These are phyloP conservation scores for Pyrrhoderma lamaoense DNA, from an alignment of 1,284 basidiomycete genomes.

Conservation along the genomic window DNA sequence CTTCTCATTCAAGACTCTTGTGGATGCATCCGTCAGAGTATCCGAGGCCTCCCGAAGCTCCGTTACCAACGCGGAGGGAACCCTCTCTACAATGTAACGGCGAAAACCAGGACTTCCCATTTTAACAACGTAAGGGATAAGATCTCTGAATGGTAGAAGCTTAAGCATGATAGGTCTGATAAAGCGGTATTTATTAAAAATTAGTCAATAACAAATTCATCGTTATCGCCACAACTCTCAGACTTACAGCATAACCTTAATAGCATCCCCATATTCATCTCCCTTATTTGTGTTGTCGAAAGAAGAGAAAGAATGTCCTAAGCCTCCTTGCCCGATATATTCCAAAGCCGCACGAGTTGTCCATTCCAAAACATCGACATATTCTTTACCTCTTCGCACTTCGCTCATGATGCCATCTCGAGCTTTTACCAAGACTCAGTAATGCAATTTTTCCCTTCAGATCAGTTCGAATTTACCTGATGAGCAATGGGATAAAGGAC, in stretches of 20 bases:
- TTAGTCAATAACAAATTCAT: constrained; percentile 4
- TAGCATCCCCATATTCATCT: constrained; percentile 25
- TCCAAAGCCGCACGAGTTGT: constrained; percentile 31
- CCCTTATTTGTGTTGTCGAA: constrained; percentile 21
- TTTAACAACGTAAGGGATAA: neutral
- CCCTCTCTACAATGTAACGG: constrained; percentile 2
- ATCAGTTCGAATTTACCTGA: constrained; percentile 18
- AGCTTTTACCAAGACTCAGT: constrained; percentile 17
- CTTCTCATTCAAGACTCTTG: constrained; percentile 17
- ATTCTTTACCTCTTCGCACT: constrained; percentile 19
- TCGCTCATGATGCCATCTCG: constrained; percentile 19
- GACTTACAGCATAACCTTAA: constrained; percentile 21
- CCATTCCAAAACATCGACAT: constrained; percentile 30
- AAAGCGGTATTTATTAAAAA: neutral
- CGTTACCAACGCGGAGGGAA: neutral
- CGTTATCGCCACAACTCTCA: neutral
- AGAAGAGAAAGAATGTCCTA: constrained; percentile 32
- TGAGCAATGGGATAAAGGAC: constrained; percentile 25
- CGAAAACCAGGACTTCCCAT: constrained; percentile 13
- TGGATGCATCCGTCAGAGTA: constrained; percentile 10
- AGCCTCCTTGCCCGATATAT: constrained; percentile 30
- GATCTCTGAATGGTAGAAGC: constrained; percentile 7
- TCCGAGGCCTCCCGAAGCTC: constrained; percentile 1
- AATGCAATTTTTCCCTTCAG: constrained; percentile 21
- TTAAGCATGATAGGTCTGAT: constrained; percentile 6